Percentiles rank a stretch among this genome's conserved stretches.
phyloP scores from a whole-genome alignment of 1,139 yeast genomes.

The Hemisphaericaspora lyxosophila region DNA sequence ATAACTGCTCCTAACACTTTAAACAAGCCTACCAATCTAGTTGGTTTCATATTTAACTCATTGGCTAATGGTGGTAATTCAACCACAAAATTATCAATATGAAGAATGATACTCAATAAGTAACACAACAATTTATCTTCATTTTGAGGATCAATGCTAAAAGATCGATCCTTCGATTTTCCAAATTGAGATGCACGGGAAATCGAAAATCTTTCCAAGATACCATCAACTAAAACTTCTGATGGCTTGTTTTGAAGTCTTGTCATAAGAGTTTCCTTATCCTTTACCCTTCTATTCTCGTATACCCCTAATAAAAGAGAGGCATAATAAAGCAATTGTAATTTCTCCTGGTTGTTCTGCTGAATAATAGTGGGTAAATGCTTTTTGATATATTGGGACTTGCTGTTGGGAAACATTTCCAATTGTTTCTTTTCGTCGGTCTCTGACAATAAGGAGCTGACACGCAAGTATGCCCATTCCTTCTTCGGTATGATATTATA shows the following conservation, averaged over 20 bases:
- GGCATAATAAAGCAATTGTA: constrained; percentile 74
- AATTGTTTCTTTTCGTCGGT: constrained; percentile 47
- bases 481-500: constrained; percentile 64
- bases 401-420: constrained; percentile 61
- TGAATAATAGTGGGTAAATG: constrained; percentile 44
- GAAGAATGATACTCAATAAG: constrained; percentile 69
- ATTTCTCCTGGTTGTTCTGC: constrained; percentile 51
- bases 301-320: constrained; percentile 80
- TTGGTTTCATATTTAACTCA: constrained; percentile 80
- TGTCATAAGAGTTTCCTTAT: constrained; percentile 60
- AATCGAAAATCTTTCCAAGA: constrained; percentile 68
- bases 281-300: constrained; percentile 63
- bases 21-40: constrained; percentile 66
- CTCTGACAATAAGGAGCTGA: constrained; percentile 54
- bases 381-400: constrained; percentile 54
- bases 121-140: constrained; percentile 86
- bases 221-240: constrained; percentile 69
- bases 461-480: constrained; percentile 66
- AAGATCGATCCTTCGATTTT: constrained; percentile 69
- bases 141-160: constrained; percentile 77
- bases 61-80: constrained; percentile 82
- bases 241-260: constrained; percentile 65
- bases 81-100: constrained; percentile 71
- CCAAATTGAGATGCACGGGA: constrained; percentile 67
- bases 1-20: constrained; percentile 81